Evolutionary conservation across 306 rosid species (phyloP), one percentile per base, ranked within the genome.

Genomic region (Potentilla sterilis): DNA sequence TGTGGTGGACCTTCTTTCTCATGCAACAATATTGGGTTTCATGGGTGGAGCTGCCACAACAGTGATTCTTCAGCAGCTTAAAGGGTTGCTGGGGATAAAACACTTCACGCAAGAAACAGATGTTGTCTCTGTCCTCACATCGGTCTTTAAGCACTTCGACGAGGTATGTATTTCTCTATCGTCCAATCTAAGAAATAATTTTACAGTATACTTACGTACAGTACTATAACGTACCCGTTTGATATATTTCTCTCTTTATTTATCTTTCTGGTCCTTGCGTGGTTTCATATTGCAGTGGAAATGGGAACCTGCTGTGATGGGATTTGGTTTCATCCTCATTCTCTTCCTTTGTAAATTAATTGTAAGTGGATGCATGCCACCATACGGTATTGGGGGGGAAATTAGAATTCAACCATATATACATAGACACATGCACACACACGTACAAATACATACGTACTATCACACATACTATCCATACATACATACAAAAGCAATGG

Each of bases 41-140:
- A 86, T 86, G 87, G 86, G 87, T 13, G 89, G 89, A 38, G 84
- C 89, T 34, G 89, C 89, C 34, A 83, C 85, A 34, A 82, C 80
- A 14, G 86, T 86, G 18, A 83, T 86, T 75, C 87, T 86, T 59
- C 89, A 86, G 58, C 89, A 86, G 73, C 77, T 86, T 7, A 86
- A 86, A 77, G 89, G 89, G 68, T 34, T 83, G 3, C 75, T 78
- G 28, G 89, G 89, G 21, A 52, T 83, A 49, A 44, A 83, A 47
- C 89, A 86, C 77, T 86, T 86, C 66, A 86, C 87, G 13, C 89
- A 83, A 46, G 70, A 86, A 47, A 62, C 87, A n/a, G 89, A 86
- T 81, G 13, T 86, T 57, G 7, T 83, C 9, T 83, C 85, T 47
- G 89, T 81, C 72, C 52, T 78, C 64, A 72, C 72, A 13, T 61